Evolutionary conservation across 768 basidiomycete species (phyloP), one percentile per base, ranked within the genome.

Genomic region (Phylloporus sp.): DNA sequence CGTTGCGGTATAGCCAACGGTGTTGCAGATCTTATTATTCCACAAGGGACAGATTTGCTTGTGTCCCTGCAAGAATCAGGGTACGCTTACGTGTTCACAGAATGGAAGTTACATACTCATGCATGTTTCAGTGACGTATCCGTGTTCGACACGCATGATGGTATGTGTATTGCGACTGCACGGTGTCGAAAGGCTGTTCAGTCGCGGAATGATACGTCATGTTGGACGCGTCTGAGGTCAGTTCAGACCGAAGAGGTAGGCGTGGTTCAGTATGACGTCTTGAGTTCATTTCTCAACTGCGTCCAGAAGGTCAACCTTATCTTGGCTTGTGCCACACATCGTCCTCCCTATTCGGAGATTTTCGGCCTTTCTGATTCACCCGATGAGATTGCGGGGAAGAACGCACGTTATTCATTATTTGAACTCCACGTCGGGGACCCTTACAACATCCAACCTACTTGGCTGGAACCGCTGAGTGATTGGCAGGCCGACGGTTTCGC

Each of bases 11-110:
- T 47, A 11, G 64, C 69, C 5, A 58, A 71, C 38, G 61, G 70
- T 11, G 70, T 83, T 2, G 66, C 72, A 17, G 70, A 72, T n/a
- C 59, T 87, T 26, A 59, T 72, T 9, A 42, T 75, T 9, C 62
- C 82, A 11, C 66, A 73, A n/a, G 64, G 69, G 21, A 65, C 69
- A 11, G 50, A 65, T 9, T 61, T 76, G 38, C 46, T 86, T 22
- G 67, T 77, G 2, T 76, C 76, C 20, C 63, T 90, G 32, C 82
- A 83, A 41, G 73, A 79, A 54, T 72, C 77, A 33, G 89, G 88
- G 88, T 88, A 58, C 59, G 71, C 62, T 28, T 13, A 28, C 27
- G 14, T 24, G 21, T 42, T 35, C 20, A 21, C 36, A 44, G 17
- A 26, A n/a, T 10, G 20, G 26, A 14, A 27, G 39, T 45, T 35